These are phyloP conservation scores for Arabis hirsuta DNA, from an alignment of 345 rosid species.

Conservation along the genomic window DNA sequence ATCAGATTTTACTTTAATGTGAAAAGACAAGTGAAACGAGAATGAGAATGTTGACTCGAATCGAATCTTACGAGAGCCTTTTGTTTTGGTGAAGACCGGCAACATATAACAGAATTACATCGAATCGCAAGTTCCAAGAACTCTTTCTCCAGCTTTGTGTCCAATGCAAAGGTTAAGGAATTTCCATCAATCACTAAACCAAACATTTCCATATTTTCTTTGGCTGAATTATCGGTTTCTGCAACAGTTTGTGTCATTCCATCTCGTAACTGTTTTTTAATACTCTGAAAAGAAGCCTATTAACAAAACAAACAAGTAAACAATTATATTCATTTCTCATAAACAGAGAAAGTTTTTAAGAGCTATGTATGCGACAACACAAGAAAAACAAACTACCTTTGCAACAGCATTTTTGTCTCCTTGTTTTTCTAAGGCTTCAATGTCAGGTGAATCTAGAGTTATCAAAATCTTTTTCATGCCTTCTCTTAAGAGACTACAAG, in stretches of 20 bases:
- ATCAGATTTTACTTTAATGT: constrained; percentile 48
- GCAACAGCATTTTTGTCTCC: constrained; percentile 57
- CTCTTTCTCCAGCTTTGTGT: constrained; percentile 46
- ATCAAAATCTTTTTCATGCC: constrained; percentile 68
- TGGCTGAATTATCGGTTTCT: constrained; percentile 24
- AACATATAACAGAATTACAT: constrained; percentile 82
- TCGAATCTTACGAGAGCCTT: constrained; percentile 87
- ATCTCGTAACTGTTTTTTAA: constrained; percentile 52
- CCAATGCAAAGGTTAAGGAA: constrained; percentile 68
- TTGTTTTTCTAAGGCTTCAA: constrained; percentile 63
- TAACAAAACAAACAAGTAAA: not conserved
- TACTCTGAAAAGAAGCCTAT: constrained; percentile 66
- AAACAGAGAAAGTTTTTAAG: not conserved
- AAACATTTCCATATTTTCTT: constrained; percentile 43
- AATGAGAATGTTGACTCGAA: not conserved
- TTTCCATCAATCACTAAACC: constrained; percentile 90
- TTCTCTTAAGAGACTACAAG: constrained; percentile 76
- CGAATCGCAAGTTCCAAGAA: constrained; percentile 68
- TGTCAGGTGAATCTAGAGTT: constrained; percentile 68
- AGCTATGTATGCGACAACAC: not conserved
- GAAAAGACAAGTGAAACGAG: not conserved
- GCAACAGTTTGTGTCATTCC: constrained; percentile 48
- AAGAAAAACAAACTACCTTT: constrained; percentile 49
- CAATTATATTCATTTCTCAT: not conserved
- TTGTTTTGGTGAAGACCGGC: constrained; percentile 91